These are phyloP conservation scores for Xerocomellus intermedius DNA, from an alignment of 768 basidiomycete species.

Conservation along the genomic window DNA sequence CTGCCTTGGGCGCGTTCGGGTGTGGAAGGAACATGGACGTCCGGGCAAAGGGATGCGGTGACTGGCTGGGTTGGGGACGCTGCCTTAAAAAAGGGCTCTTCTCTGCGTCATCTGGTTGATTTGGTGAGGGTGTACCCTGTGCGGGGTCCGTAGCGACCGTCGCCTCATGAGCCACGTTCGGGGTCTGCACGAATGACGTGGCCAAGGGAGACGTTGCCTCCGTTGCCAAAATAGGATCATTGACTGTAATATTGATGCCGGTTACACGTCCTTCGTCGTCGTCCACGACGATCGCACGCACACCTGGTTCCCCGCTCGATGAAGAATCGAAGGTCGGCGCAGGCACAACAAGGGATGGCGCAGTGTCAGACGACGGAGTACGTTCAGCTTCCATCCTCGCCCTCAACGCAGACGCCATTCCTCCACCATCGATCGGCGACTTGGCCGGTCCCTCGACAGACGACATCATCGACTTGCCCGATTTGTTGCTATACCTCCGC, in stretches of 20 bases:
- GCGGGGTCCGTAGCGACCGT: slow-evolving; percentile 18
- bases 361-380: background rate
- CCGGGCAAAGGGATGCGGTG: slow-evolving; percentile 31
- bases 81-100: slow-evolving; percentile 26
- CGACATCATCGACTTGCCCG: slow-evolving; percentile 14
- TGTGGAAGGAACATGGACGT: slow-evolving; percentile 52
- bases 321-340: background rate
- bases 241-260: slow-evolving; percentile 5
- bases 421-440: slow-evolving; percentile 14
- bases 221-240: slow-evolving; percentile 6
- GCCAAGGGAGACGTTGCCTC: slow-evolving; percentile 10
- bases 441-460: slow-evolving; percentile 14
- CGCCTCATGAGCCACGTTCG: slow-evolving; percentile 7
- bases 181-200: slow-evolving; percentile 8
- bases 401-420: slow-evolving; percentile 18
- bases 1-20: slow-evolving; percentile 50
- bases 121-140: slow-evolving; percentile 1
- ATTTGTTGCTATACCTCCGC: slow-evolving; percentile 17
- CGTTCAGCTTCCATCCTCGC: slow-evolving; percentile 16
- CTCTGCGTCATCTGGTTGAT: slow-evolving; percentile 6
- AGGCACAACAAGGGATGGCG: background rate
- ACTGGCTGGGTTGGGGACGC: slow-evolving; percentile 20
- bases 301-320: background rate
- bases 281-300: slow-evolving; percentile 17
- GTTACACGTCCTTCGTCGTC: slow-evolving; percentile 11